Conservation (phyloP, 768 basidiomycete species). For the Pisolithus microcarpus region DNA sequence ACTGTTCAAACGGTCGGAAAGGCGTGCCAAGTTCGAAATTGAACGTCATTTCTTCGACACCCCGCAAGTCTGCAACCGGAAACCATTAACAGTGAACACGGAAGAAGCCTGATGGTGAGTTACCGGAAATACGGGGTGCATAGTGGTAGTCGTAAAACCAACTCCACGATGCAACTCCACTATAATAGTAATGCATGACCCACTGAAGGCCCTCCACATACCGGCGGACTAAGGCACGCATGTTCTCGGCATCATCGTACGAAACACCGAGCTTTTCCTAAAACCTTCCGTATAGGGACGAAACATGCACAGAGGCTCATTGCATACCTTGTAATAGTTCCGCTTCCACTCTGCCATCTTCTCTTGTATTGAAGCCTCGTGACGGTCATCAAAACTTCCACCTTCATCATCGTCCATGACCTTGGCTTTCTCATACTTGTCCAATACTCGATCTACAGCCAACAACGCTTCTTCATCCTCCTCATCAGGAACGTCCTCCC, state of each 20-base stretch:
- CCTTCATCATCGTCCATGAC: conserved; percentile 64
- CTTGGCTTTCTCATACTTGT: conserved; percentile 83
- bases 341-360: conserved; percentile 94
- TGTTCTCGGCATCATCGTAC: conserved; percentile 58
- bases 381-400: conserved; percentile 70
- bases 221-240: conserved; percentile 64
- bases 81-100: background rate
- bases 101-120: conserved; percentile 9
- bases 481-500: conserved; percentile 39
- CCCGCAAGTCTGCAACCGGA: conserved; percentile 41
- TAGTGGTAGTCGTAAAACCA: conserved; percentile 99
- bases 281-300: conserved; percentile 9
- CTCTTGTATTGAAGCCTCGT: conserved; percentile 64
- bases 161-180: conserved; percentile 94
- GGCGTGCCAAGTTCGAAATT: conserved; percentile 81
- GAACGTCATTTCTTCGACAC: conserved; percentile 75
- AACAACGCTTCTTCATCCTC: conserved; percentile 64
- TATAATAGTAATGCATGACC: conserved; percentile 99
- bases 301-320: conserved; percentile 8
- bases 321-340: conserved; percentile 83
- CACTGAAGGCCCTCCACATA: conserved; percentile 96
- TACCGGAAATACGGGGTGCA: conserved; percentile 92
- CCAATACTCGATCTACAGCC: conserved; percentile 77
- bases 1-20: conserved; percentile 89
- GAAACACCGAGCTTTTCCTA: conserved; percentile 86